phyloP scores from a whole-genome alignment of 1,139 yeast genomes.

The Suzukiozyma palmioleophila region DNA sequence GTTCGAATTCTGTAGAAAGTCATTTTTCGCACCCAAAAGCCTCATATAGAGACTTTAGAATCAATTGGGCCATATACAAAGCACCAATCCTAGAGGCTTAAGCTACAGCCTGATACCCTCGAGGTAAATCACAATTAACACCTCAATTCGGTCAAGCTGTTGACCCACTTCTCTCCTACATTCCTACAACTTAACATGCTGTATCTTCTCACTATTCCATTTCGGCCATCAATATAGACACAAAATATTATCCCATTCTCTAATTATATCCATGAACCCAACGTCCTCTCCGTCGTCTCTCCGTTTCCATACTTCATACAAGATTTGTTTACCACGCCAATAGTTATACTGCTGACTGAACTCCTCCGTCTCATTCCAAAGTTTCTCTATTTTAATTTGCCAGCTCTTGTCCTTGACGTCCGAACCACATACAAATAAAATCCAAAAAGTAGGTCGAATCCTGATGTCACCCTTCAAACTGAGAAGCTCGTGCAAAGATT shows the following conservation, averaged over 20 bases:
- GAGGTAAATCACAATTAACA: too few species aligned
- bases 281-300: slow-evolving; percentile 36
- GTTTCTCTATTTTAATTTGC: slow-evolving; percentile 21
- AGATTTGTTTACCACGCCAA: slow-evolving; percentile 54
- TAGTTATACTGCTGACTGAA: slow-evolving; percentile 26
- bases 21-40: too few species aligned
- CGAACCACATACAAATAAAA: slow-evolving; percentile 44
- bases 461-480: slow-evolving; percentile 9
- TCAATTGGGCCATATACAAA: too few species aligned
- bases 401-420: slow-evolving; percentile 18
- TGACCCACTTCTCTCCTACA: too few species aligned
- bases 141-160: too few species aligned
- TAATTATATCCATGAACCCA: slow-evolving; percentile 50
- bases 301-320: slow-evolving; percentile 50
- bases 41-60: too few species aligned
- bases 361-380: slow-evolving; percentile 24
- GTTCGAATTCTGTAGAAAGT: too few species aligned
- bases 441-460: slow-evolving; percentile 44
- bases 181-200: background rate
- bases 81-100: too few species aligned
- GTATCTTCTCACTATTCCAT: background rate
- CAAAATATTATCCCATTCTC: slow-evolving; percentile 49
- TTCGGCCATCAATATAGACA: slow-evolving; percentile 23
- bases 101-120: too few species aligned
- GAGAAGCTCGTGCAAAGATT: slow-evolving; percentile 27